phyloP scores from a whole-genome alignment of 2,329 filamentous ascomycete species.

The Didymella arachidicola region DNA sequence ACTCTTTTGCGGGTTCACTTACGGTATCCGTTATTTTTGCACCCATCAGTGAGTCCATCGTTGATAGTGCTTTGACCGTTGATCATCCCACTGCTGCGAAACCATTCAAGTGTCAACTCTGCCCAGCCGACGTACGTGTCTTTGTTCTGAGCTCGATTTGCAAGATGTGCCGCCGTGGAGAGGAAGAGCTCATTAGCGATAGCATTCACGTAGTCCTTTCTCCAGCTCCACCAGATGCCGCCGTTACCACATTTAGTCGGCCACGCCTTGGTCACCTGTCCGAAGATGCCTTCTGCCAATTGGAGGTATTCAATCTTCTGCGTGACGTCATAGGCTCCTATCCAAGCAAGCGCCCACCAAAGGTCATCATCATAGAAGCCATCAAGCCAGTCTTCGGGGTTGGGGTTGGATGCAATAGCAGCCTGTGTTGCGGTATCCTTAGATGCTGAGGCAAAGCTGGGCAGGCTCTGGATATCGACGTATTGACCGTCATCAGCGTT shows the following conservation, averaged over 20 bases:
- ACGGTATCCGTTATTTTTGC: conserved; percentile 59
- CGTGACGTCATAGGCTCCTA: conserved; percentile 63
- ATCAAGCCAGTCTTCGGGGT: conserved; percentile 50
- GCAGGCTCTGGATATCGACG: conserved; percentile 22
- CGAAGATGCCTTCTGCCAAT: conserved; percentile 60
- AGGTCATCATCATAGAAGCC: conserved; percentile 63
- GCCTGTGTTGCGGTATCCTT: conserved; percentile 14
- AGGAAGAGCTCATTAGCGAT: conserved; percentile 67
- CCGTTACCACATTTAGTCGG: conserved; percentile 55
- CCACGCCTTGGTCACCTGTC: conserved; percentile 52
- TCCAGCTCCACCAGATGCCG: conserved; percentile 60
- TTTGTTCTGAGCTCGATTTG: conserved; percentile 56
- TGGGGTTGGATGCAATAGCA: conserved; percentile 21
- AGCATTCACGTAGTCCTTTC: conserved; percentile 58
- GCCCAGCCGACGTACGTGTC: conserved; percentile 57
- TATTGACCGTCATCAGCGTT: conserved; percentile 13
- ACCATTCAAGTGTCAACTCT: conserved; percentile 60
- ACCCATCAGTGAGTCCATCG: conserved; percentile 61
- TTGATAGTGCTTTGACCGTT: conserved; percentile 60
- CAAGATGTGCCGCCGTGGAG: conserved; percentile 62
- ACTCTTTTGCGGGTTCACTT: neutral
- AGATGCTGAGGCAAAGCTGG: conserved; percentile 12
- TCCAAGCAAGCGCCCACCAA: conserved; percentile 61
- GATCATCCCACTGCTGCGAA: conserved; percentile 57
- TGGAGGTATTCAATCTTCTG: conserved; percentile 55